Conservation (phyloP, 495 filamentous ascomycete genomes). For the Copromyces sp. region DNA sequence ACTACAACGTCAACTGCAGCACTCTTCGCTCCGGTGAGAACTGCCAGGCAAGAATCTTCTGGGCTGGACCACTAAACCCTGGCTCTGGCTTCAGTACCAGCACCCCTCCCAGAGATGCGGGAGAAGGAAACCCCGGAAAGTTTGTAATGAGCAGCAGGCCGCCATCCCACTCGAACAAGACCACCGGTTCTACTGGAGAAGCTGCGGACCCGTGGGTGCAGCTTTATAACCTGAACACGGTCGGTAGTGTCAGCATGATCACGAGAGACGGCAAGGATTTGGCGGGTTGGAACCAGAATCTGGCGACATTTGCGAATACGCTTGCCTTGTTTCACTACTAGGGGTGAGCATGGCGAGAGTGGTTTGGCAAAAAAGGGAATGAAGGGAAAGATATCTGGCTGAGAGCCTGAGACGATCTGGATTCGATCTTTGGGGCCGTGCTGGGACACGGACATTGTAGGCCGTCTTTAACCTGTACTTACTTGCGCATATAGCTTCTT, state of each 20-base stretch:
- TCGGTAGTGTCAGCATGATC: conserved; percentile 25
- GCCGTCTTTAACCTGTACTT: not conserved
- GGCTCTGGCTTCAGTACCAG: not conserved
- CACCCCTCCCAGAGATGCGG: not conserved
- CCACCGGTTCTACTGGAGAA: not conserved
- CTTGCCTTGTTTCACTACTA: conserved; percentile 13
- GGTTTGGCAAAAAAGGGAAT: not conserved
- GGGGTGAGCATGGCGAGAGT: conserved; percentile 8
- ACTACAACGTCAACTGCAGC: conserved; percentile 71
- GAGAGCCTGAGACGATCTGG: no score
- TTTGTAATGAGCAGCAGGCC: not conserved
- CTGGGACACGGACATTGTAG: not conserved
- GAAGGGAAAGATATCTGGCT: not conserved
- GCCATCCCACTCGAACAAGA: not conserved
- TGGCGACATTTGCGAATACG: conserved; percentile 21
- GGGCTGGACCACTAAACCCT: conserved; percentile 1
- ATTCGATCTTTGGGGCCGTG: not conserved
- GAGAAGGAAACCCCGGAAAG: not conserved
- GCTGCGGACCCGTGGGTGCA: conserved; percentile 3
- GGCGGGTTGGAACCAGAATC: conserved; percentile 19
- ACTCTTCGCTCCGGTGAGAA: conserved; percentile 45
- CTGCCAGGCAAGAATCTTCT: conserved; percentile 70
- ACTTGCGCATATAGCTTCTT: not conserved
- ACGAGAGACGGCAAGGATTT: conserved; percentile 15
- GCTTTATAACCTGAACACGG: conserved; percentile 23